phyloP scores from a whole-genome alignment of 345 rosid genomes.

The Gossypium australe region DNA sequence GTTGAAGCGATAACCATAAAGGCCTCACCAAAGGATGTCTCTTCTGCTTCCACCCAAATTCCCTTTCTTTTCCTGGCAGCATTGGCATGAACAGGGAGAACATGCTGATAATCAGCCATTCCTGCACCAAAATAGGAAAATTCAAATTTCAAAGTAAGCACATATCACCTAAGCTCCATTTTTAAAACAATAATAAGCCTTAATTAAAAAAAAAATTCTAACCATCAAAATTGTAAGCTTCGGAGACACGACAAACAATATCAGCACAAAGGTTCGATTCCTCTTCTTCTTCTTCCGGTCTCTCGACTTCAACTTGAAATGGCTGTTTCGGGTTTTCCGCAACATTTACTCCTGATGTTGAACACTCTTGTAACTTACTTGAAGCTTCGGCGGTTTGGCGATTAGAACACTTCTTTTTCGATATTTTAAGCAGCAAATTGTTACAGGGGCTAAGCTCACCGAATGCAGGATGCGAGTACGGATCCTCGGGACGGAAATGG shows the following conservation, averaged over 20 bases:
- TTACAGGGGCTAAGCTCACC: constrained; percentile 58
- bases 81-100: constrained; percentile 76
- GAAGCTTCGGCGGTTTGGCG: constrained; percentile 22
- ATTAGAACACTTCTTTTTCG: constrained; percentile 31
- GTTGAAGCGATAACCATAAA: constrained; percentile 1
- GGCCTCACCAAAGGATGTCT: constrained; percentile 42
- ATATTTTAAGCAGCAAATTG: constrained; percentile 52
- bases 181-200: constrained; percentile 1
- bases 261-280: constrained; percentile 48
- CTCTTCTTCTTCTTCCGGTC: constrained; percentile 21
- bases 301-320: constrained; percentile 19
- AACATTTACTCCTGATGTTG: constrained; percentile 14
- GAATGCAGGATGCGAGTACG: constrained; percentile 69
- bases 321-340: constrained; percentile 6
- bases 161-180: not conserved
- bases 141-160: not conserved
- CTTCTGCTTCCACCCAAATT: constrained; percentile 51
- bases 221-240: constrained; percentile 77
- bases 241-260: constrained; percentile 61
- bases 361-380: not conserved
- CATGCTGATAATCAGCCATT: constrained; percentile 96
- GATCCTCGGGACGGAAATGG: constrained; percentile 86
- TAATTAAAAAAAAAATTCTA: not conserved
- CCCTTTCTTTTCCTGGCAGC: constrained; percentile 60
- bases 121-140: constrained; percentile 36